Evolutionary conservation across 2,329 filamentous ascomycete genomes (phyloP).

Genomic region (Fusarium anguioides): DNA sequence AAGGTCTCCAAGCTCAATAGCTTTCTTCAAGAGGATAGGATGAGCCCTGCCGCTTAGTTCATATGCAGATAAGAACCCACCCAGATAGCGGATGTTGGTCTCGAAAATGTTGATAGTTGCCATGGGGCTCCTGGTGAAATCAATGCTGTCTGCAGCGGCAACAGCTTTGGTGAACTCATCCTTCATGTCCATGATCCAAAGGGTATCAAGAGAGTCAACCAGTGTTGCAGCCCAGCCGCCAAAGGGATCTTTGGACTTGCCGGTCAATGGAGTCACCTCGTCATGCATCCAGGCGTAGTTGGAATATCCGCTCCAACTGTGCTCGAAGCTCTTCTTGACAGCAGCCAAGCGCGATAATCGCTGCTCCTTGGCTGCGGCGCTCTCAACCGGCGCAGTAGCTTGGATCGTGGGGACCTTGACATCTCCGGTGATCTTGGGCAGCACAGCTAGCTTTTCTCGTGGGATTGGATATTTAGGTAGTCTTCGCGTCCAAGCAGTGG

Average conservation of each 20-base stretch:
- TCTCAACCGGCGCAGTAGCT: constrained; percentile 49
- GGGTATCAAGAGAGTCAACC: constrained; percentile 71
- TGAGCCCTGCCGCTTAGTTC: constrained; percentile 66
- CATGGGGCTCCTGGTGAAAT: constrained; percentile 64
- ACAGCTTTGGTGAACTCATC: constrained; percentile 73
- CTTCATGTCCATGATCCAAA: constrained; percentile 76
- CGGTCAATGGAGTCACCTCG: constrained; percentile 68
- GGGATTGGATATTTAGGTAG: constrained; percentile 41
- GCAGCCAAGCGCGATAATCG: constrained; percentile 53
- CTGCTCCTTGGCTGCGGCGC: constrained; percentile 45
- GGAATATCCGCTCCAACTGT: constrained; percentile 70
- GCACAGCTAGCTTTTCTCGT: constrained; percentile 35
- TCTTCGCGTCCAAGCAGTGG: constrained; percentile 40
- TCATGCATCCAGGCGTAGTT: constrained; percentile 71
- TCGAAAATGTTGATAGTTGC: constrained; percentile 71
- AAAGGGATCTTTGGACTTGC: constrained; percentile 64
- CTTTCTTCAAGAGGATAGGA: constrained; percentile 66
- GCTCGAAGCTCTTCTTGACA: constrained; percentile 63
- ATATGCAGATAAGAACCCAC: constrained; percentile 73
- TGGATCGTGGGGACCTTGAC: constrained; percentile 45
- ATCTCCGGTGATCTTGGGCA: constrained; percentile 50
- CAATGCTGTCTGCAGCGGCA: constrained; percentile 64
- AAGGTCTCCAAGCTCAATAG: constrained; percentile 69
- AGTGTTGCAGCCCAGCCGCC: constrained; percentile 74
- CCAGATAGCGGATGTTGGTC: constrained; percentile 75